A percentile compares a stretch with the other conserved stretches of the same genome.
These are phyloP conservation scores for Megacollybia marginata DNA, from an alignment of 768 basidiomycete genomes.

Conservation along the genomic window DNA sequence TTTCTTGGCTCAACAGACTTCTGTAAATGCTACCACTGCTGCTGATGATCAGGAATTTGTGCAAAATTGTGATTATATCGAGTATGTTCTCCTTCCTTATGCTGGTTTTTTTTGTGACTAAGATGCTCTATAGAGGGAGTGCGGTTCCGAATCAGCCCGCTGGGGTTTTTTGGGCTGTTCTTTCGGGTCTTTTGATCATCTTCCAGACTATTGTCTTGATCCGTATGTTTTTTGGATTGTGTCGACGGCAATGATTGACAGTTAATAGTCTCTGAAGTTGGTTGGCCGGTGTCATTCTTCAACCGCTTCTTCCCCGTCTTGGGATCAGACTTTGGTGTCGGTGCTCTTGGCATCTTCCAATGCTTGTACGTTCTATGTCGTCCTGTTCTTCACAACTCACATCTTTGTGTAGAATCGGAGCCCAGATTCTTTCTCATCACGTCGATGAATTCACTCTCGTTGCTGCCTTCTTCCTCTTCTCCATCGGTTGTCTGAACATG, in stretches of 20 bases:
- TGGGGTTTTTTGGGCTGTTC: conserved; percentile 86
- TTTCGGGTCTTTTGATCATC: conserved; percentile 83
- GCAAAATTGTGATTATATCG: conserved; percentile 69
- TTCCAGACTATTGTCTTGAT: conserved; percentile 77
- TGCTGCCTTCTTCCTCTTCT: conserved; percentile 86
- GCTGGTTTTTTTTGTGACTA: neutral
- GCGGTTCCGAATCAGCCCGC: conserved; percentile 90
- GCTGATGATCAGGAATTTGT: conserved; percentile 22
- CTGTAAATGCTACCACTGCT: conserved; percentile 17
- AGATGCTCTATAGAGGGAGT: conserved; percentile 38
- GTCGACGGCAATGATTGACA: neutral
- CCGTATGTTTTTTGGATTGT: conserved; percentile 6
- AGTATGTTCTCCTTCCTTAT: conserved; percentile 33
- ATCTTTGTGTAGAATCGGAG: conserved; percentile 43
- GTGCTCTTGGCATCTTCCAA: conserved; percentile 82
- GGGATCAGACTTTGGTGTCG: conserved; percentile 77
- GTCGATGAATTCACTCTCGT: conserved; percentile 88
- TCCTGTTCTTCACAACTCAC: neutral
- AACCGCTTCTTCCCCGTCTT: conserved; percentile 81
- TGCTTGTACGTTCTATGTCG: conserved; percentile 50
- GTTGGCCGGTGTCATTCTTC: conserved; percentile 77
- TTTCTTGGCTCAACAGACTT: conserved; percentile 37
- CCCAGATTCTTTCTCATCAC: conserved; percentile 67
- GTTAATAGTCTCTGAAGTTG: conserved; percentile 61
- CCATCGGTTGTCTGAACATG: conserved; percentile 85